Percentiles rank a stretch among this genome's conserved stretches.
Evolutionary conservation across 2,329 filamentous ascomycete genomes (phyloP).

Genomic region (Ophiocordyceps camponoti-floridani): DNA sequence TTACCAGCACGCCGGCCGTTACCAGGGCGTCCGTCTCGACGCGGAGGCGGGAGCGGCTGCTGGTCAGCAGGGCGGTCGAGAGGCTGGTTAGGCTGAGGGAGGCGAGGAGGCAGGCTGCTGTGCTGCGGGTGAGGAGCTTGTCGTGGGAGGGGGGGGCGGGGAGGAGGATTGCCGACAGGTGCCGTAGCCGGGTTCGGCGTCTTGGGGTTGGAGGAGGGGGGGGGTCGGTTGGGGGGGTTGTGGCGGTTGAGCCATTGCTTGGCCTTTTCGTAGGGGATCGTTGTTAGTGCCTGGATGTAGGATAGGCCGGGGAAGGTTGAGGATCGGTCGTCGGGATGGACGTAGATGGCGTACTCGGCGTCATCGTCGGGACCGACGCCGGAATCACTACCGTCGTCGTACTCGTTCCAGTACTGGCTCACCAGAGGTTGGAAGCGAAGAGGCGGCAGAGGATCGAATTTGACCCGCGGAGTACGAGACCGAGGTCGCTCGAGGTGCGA

Average conservation of each 20-base stretch:
- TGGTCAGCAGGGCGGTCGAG: slow-evolving; percentile 45
- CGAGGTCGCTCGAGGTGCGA: slow-evolving; percentile 1
- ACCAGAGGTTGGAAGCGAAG: slow-evolving; percentile 11
- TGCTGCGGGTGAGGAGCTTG: slow-evolving; percentile 33
- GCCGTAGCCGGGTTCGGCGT: too few species aligned
- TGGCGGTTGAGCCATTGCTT: slow-evolving; percentile 28
- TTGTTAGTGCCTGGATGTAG: slow-evolving; percentile 34
- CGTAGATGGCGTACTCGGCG: slow-evolving; percentile 49
- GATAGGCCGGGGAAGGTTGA: slow-evolving; percentile 43
- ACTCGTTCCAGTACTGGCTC: slow-evolving; percentile 65
- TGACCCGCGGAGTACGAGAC: slow-evolving; percentile 2
- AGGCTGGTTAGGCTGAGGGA: slow-evolving; percentile 47
- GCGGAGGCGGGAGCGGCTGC: slow-evolving; percentile 47
- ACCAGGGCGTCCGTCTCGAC: slow-evolving; percentile 61
- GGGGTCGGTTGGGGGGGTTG: not conserved
- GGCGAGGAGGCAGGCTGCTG: slow-evolving; percentile 34
- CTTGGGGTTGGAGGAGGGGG: too few species aligned
- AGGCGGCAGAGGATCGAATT: slow-evolving; percentile 14
- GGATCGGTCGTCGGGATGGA: slow-evolving; percentile 47
- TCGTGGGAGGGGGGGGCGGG: slow-evolving; percentile 25
- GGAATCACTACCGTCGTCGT: slow-evolving; percentile 58
- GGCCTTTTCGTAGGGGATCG: slow-evolving; percentile 30
- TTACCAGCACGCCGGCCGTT: slow-evolving; percentile 48
- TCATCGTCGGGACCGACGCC: slow-evolving; percentile 32
- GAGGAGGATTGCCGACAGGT: not conserved